Evolutionary conservation across 192 early-diverging fungal genomes (phyloP).

Genomic region (Backusella mclennaniae): DNA sequence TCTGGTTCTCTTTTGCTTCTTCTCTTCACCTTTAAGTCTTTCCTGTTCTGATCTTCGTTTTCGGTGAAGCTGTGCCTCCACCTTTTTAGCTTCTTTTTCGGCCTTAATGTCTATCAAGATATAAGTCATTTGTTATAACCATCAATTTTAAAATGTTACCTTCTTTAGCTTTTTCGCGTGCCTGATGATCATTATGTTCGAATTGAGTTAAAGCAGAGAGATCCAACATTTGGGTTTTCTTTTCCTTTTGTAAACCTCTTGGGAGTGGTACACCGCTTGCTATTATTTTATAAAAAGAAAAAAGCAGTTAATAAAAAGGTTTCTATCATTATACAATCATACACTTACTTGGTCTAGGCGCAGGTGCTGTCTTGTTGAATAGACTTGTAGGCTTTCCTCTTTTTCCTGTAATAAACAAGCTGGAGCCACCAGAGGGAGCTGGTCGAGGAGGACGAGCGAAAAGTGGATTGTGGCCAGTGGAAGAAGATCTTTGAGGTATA

Average conservation of each 20-base stretch:
- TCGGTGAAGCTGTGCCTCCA: background rate
- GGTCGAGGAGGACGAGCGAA: background rate
- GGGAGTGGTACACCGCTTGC: background rate
- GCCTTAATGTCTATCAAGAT: background rate
- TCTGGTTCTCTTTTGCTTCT: background rate
- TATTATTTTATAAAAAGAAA: constrained; percentile 15
- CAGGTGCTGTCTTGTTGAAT: background rate
- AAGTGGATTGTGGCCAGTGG: background rate
- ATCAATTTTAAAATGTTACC: background rate
- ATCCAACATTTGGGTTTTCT: constrained; percentile 27
- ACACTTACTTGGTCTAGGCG: constrained; percentile 4
- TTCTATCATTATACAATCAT: background rate
- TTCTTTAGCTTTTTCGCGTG: background rate
- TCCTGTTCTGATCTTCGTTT: background rate
- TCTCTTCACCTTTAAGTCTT: background rate
- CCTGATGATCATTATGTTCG: constrained; percentile 13
- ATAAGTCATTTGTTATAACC: background rate
- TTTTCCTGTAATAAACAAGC: constrained; percentile 3
- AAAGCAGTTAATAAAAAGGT: background rate
- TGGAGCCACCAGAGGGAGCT: background rate
- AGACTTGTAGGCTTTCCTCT: background rate
- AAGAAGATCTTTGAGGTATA: background rate
- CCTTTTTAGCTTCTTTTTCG: background rate
- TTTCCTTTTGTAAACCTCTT: constrained; percentile 20
- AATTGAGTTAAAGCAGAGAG: constrained; percentile 22